Percentiles rank a stretch among this genome's conserved stretches.
These are phyloP conservation scores for Penicillium capsulatum DNA, from an alignment of 2,329 filamentous ascomycete genomes.

Conservation along the genomic window DNA sequence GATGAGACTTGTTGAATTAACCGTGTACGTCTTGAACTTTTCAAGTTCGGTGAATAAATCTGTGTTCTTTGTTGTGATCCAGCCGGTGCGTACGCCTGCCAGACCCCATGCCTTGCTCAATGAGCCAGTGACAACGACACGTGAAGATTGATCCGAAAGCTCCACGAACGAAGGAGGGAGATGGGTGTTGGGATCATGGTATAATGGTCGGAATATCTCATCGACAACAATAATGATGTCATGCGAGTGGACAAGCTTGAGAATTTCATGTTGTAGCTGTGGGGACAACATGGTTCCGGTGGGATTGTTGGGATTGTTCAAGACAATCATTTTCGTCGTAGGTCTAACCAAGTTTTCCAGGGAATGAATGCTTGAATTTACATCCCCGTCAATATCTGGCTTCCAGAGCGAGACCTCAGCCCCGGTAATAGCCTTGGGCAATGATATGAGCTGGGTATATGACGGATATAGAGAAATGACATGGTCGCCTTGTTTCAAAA, in stretches of 20 bases:
- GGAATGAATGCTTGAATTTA: neutral
- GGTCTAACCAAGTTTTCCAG: constrained; percentile 6
- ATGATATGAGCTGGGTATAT: constrained; percentile 7
- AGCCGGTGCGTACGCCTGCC: constrained; percentile 7
- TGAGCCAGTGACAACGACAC: constrained; percentile 9
- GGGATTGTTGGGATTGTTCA: constrained; percentile 15
- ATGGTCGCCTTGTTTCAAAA: constrained; percentile 7
- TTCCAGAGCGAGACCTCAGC: constrained; percentile 6
- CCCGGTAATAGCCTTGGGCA: constrained; percentile 4
- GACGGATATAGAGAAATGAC: constrained; percentile 11
- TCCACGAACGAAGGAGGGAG: constrained; percentile 7
- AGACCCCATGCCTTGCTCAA: constrained; percentile 13
- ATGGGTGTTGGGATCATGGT: neutral
- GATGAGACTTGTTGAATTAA: constrained; percentile 5
- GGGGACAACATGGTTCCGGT: constrained; percentile 3
- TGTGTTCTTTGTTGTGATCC: constrained; percentile 5
- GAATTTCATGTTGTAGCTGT: constrained; percentile 1
- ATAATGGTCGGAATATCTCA: constrained; percentile 12
- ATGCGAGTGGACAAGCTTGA: constrained; percentile 1
- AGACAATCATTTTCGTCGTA: constrained; percentile 8
- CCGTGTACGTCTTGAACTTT: constrained; percentile 6
- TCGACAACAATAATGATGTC: constrained; percentile 5
- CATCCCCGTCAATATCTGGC: neutral
- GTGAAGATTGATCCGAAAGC: neutral
- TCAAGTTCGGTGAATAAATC: neutral